Evolutionary conservation across 768 basidiomycete species (phyloP).

Genomic region (Cytidiella melzeri): DNA sequence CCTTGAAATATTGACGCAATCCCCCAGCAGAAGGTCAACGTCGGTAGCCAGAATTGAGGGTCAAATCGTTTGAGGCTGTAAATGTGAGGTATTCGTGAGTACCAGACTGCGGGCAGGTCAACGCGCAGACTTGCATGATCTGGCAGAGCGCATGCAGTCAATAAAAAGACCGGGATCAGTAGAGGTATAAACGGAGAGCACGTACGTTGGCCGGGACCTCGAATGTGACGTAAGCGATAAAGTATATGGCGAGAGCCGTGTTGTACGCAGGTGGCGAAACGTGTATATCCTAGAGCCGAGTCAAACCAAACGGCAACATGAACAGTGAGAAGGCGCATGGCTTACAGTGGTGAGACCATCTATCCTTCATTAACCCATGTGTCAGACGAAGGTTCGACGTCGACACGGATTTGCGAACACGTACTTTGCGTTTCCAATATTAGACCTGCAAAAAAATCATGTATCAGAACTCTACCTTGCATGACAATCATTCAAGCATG

Average conservation of each 20-base stretch:
- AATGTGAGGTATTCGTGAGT: not conserved
- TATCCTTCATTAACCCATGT: not conserved
- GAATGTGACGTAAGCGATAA: conserved; percentile 54
- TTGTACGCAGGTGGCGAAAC: conserved; percentile 48
- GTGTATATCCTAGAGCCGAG: conserved; percentile 55
- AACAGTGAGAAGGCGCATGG: too few relatives aligned
- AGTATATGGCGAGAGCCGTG: conserved; percentile 52
- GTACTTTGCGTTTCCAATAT: not conserved
- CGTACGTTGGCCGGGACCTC: conserved; percentile 55
- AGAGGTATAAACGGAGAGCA: too few relatives aligned
- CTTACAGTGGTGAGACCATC: not conserved
- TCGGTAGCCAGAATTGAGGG: conserved; percentile 56
- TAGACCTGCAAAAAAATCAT: not conserved
- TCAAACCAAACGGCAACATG: too few relatives aligned
- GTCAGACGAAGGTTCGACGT: not conserved
- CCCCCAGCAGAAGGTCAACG: conserved; percentile 55
- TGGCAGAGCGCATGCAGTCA: too few relatives aligned
- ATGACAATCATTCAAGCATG: not conserved
- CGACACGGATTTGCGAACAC: not conserved
- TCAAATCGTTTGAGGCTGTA: conserved; percentile 50
- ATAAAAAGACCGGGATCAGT: too few relatives aligned
- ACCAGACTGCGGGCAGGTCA: too few relatives aligned
- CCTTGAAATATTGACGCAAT: conserved; percentile 51
- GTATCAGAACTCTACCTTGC: not conserved
- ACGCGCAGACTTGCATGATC: too few relatives aligned